These are phyloP conservation scores for Citrus australasica DNA, from an alignment of 345 rosid species.

Conservation along the genomic window DNA sequence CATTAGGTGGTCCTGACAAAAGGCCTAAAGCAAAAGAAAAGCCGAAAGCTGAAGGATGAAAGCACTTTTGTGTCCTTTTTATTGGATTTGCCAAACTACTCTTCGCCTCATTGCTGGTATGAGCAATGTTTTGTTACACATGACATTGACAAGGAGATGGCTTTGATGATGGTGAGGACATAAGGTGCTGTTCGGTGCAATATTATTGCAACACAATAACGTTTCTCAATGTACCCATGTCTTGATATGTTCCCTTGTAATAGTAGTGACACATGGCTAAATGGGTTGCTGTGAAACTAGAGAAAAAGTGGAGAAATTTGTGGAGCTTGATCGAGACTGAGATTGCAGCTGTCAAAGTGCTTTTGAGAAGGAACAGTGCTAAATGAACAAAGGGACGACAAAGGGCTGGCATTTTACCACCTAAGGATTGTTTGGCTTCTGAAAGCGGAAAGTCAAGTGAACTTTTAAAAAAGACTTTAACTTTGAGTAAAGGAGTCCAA, in stretches of 20 bases:
- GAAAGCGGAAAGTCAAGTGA: background rate
- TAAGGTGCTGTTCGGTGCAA: no score
- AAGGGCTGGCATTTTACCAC: background rate
- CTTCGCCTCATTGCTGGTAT: background rate
- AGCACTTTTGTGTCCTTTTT: background rate
- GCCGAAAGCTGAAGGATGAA: background rate
- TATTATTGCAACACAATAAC: background rate
- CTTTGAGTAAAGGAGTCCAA: background rate
- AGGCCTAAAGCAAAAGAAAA: background rate
- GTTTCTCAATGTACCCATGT: no score
- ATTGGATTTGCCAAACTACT: background rate
- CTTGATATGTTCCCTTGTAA: no score
- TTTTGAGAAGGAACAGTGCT: background rate
- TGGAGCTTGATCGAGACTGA: background rate
- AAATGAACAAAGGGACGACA: no score
- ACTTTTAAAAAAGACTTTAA: background rate
- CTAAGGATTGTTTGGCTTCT: background rate
- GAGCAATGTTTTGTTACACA: no score
- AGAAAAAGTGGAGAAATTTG: background rate
- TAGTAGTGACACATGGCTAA: background rate
- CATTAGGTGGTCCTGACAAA: conserved; percentile 1
- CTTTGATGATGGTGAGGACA: background rate
- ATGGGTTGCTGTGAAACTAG: background rate
- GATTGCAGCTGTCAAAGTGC: background rate
- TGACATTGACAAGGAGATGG: background rate